Evolutionary conservation across 495 filamentous ascomycete genomes (phyloP).

Genomic region (Lophiotrema nucula): DNA sequence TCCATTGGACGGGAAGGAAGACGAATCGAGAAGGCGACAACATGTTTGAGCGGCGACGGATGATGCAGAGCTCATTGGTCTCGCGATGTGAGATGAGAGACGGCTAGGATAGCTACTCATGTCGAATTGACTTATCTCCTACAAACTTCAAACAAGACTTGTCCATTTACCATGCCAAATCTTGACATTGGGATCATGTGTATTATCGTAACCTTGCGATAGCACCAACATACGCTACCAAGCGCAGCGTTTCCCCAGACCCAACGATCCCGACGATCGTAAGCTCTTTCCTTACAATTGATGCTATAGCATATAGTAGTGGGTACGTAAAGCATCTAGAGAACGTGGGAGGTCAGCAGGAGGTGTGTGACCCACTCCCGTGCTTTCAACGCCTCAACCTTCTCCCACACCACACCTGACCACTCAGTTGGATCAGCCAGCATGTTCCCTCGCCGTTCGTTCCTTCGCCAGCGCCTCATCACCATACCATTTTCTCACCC

Average conservation of each 20-base stretch:
- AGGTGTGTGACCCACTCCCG: neutral
- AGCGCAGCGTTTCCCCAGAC: neutral
- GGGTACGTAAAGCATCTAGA: no score
- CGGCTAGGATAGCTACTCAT: constrained; percentile 7
- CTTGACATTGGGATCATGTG: no score
- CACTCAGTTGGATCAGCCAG: neutral
- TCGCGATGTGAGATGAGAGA: constrained; percentile 10
- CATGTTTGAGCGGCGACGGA: neutral
- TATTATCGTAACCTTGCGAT: no score
- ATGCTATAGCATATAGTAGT: neutral
- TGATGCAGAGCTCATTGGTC: neutral
- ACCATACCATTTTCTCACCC: neutral
- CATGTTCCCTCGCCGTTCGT: no score
- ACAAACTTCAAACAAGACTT: neutral
- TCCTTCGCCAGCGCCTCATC: no score
- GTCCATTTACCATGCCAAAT: constrained; percentile 1
- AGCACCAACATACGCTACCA: constrained; percentile 3
- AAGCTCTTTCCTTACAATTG: neutral
- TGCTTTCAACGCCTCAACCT: neutral
- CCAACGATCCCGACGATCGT: constrained; percentile 2
- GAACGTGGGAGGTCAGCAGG: no score
- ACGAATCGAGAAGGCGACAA: neutral
- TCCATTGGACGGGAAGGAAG: neutral
- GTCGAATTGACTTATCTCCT: constrained; percentile 2
- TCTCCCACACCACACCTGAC: neutral